Base-by-base conservation (phyloP, 1,139 yeast species). In the Pichia inconspicua region DNA sequence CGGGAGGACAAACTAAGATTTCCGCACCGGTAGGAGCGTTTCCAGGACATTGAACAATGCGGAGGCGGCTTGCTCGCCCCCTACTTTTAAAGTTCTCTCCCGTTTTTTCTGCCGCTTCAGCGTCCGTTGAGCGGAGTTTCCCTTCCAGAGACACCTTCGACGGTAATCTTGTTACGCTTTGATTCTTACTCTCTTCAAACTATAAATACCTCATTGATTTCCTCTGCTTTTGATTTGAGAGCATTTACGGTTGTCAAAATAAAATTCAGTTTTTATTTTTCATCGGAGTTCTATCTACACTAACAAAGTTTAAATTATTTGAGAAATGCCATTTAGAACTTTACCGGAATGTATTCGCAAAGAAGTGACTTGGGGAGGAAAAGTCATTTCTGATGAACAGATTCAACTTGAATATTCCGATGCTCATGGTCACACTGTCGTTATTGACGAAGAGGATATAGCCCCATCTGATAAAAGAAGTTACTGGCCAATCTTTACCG, bases 401-500 rank as follows among this genome's bases (percentile, higher is more conserved):
- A 53, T 56, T 10, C 52, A 56, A 36, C 40, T 59, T n/a, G 51
- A 48, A 15, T 43, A 53, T 7, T 44, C 58, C 3, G 53, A 51
- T 17, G 49, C 56, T 2, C 50, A 54, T 10, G 62, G 63, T 31
- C 53, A 53, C 19, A 39, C 47, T 6, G 48, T 55, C 2, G 41
- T 46, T 22, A 39, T 62, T 37, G 48, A 58, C 17, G 64, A 61
- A 45, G 59, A 55, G 8, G 59, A 51, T 12, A 53, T 61, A 35
- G 55, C 55, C 5, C 59, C 61, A 15, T 28, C 50, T 12, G 62
- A 55, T 25, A 43, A 52, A 17, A 59, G 43, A 39, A 50, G 59
- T 10, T 59, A 63, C 48, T 78, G 94, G 87, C 85, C 96, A 7
- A 86, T 90, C 42, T 74, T 86, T 55, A 82, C 89, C 22, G 81